A percentile compares a stretch with the other conserved stretches of the same genome.
These are phyloP conservation scores for Cladosporium sp. DNA, from an alignment of 2,329 filamentous ascomycete species.

Conservation along the genomic window DNA sequence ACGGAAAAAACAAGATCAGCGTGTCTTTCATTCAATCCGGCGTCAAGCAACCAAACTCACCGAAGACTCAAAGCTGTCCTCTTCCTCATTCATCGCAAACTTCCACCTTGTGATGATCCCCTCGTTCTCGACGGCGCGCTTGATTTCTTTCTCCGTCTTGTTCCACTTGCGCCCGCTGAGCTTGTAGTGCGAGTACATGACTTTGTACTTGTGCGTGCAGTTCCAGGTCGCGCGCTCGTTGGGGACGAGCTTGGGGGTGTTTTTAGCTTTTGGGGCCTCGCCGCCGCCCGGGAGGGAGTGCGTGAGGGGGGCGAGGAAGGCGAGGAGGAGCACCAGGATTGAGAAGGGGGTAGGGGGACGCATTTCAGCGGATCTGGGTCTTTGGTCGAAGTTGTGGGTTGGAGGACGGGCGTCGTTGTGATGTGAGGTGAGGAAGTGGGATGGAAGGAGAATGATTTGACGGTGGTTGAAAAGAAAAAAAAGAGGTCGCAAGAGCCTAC, in stretches of 20 bases:
- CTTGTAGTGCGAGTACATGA: not conserved
- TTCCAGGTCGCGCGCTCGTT: slow-evolving; percentile 3
- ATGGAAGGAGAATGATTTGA: not conserved
- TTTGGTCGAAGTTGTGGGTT: not conserved
- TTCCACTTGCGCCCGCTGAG: slow-evolving; percentile 4
- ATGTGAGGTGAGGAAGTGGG: not conserved
- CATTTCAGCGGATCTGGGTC: not conserved
- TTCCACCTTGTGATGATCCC: not conserved
- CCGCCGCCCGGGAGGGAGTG: not conserved
- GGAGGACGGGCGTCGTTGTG: not conserved
- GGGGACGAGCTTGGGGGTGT: not conserved
- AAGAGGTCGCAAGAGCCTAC: not conserved
- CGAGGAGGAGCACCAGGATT: not conserved
- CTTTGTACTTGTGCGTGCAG: not conserved
- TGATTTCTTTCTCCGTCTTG: not conserved
- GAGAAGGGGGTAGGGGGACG: not conserved
- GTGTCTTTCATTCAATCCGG: not conserved
- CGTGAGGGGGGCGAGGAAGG: not conserved
- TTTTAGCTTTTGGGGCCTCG: not conserved
- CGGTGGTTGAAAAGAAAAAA: not conserved
- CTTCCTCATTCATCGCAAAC: not conserved
- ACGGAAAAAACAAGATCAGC: not conserved
- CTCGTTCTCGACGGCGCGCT: not conserved
- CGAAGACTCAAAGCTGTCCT: not conserved
- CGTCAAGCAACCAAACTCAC: not conserved